Evolutionary conservation across 192 early-diverging fungal species (phyloP).

Genomic region (Coemansia sp.): DNA sequence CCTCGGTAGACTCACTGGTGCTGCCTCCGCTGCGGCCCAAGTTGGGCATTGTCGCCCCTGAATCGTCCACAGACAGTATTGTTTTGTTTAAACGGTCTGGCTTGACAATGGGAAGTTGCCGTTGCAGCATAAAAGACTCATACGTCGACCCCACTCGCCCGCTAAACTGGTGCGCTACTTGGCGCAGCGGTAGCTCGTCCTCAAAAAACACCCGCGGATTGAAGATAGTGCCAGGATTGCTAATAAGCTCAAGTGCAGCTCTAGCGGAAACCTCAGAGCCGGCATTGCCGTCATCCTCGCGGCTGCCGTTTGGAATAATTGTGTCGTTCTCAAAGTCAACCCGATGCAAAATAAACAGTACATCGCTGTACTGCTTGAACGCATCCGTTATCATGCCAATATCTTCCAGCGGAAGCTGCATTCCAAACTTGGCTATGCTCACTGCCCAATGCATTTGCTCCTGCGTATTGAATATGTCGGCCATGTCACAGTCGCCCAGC

Average conservation of each 20-base stretch:
- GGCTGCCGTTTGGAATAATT: not conserved
- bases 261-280: not conserved
- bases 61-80: too few species aligned
- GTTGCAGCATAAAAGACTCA: constrained; percentile 17
- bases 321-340: constrained; percentile 4
- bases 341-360: constrained; percentile 15
- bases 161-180: constrained; percentile 5
- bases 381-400: constrained; percentile 19
- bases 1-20: not conserved
- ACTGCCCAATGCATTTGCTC: constrained; percentile 37
- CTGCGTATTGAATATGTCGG: constrained; percentile 17
- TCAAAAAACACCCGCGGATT: constrained; percentile 45
- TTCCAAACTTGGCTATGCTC: constrained; percentile 32
- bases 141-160: not conserved
- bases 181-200: constrained; percentile 27
- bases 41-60: too few species aligned
- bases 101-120: not conserved
- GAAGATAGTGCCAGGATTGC: constrained; percentile 27
- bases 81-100: not conserved
- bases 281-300: not conserved
- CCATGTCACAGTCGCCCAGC: constrained; percentile 6
- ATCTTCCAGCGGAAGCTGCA: constrained; percentile 43
- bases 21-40: too few species aligned
- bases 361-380: constrained; percentile 34
- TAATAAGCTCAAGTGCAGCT: constrained; percentile 21